Percentiles rank a stretch among this genome's conserved stretches.
Evolutionary conservation across 495 filamentous ascomycete species (phyloP).

Genomic region (Arthonia radiata): DNA sequence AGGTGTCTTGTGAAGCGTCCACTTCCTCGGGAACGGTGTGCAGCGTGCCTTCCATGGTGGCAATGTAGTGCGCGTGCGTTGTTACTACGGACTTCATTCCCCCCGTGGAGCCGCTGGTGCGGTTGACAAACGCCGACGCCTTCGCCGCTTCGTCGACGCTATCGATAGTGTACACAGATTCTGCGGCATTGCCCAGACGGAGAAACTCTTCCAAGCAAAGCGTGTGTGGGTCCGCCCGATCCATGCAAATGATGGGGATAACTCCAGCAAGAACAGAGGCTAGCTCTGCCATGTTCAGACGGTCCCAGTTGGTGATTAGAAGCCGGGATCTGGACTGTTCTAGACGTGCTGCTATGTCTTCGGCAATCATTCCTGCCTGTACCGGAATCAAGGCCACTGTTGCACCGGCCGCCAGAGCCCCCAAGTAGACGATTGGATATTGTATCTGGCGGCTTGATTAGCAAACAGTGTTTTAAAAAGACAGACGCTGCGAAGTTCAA

Average conservation of each 20-base stretch:
- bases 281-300: conserved; percentile 1
- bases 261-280: conserved; percentile 2
- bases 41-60: conserved; percentile 5
- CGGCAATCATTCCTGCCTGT: conserved; percentile 2
- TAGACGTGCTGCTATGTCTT: conserved; percentile 2
- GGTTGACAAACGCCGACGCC: conserved; percentile 9
- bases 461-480: too few relatives aligned
- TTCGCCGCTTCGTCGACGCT: too few relatives aligned
- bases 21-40: conserved; percentile 6
- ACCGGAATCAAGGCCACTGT: conserved; percentile 4
- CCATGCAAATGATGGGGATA: conserved; percentile 2
- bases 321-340: conserved; percentile 3
- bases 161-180: too few relatives aligned
- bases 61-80: conserved; percentile 8
- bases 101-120: conserved; percentile 9
- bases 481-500: too few relatives aligned
- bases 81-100: conserved; percentile 9
- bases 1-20: conserved; percentile 6
- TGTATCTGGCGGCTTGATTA: too few relatives aligned
- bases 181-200: too few relatives aligned
- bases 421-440: conserved; percentile 5
- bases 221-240: conserved; percentile 1
- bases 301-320: conserved; percentile 2
- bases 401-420: conserved; percentile 4
- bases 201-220: too few relatives aligned